Base-by-base conservation (phyloP, 805 yeast genomes). In the Saccharomycopsis guyanensis region DNA sequence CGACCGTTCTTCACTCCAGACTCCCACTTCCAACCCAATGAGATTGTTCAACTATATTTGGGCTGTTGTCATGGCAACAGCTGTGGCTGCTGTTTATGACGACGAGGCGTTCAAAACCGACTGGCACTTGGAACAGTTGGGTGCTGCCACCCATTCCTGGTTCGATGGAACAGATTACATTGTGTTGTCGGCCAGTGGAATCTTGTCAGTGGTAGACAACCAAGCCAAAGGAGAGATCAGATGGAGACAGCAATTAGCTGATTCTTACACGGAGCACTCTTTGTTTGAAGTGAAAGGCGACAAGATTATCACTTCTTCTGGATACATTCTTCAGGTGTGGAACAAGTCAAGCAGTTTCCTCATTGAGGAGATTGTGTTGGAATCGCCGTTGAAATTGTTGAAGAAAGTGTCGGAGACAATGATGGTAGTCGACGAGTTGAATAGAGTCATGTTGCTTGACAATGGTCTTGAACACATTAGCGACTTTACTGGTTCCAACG, bases 81-180 rank as follows among this genome's bases (percentile, higher is more conserved):
- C n/a, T n/a, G 46, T 35, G 24, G 47, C 24, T 57, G 60, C 49
- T 15, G 55, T 54, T 12, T 55, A 57, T 38, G 57, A 63, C 36
- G 72, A 70, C 35, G 72, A 69, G 38, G 69, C 75, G 2, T 71
- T 70, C 57, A 59, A 59, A 34, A 59, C 61, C 38, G 78, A 73
- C 47, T 71, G 74, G 73, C 65, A 70, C 40, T 59, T 62, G 3
- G 63, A 60, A 32, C 62, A 60, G 38, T 55, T 64, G 15, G 72
- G 72, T 2, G 18, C 20, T 3, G 36, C 40, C 4, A 27, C 44
- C 51, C n/a, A 58, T 62, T 27, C 41, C 6, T 38, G 45, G 20
- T 36, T 53, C 41, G 41, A 39, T 27, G 46, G 55, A 16, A 53
- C 55, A 4, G 43, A 56, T 18, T 35, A 61, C 8, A 34, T 60